Evolutionary conservation across 208 protist genomes (phyloP).

Genomic region (Porcisia hertigi): DNA sequence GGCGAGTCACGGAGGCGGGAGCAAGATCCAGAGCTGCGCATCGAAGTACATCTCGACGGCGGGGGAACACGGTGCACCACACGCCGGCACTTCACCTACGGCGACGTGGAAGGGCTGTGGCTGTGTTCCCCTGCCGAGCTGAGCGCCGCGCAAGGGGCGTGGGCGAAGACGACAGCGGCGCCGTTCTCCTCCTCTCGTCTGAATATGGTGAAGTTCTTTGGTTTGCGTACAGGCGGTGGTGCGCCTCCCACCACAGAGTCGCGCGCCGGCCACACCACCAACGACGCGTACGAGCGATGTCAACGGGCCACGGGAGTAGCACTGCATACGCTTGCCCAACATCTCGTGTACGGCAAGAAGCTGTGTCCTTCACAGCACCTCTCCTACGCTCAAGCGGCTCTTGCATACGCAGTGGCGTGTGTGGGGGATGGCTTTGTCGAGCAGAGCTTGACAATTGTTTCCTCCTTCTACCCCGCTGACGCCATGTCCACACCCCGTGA

Average conservation of each 20-base stretch:
- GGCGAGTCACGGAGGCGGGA: conserved; percentile 40
- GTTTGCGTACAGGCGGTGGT: background rate
- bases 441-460: background rate
- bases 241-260: background rate
- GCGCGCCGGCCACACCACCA: background rate
- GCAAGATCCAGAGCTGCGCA: conserved; percentile 61
- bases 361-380: conserved; percentile 47
- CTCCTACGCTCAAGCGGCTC: conserved; percentile 43
- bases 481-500: background rate
- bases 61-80: conserved; percentile 30
- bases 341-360: conserved; percentile 56
- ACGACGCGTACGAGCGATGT: conserved; percentile 6
- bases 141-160: conserved; percentile 9
- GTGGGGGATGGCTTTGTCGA: background rate
- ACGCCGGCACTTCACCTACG: conserved; percentile 38
- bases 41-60: conserved; percentile 23
- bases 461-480: background rate
- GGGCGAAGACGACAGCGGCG: conserved; percentile 3
- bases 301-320: conserved; percentile 26
- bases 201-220: conserved; percentile 21
- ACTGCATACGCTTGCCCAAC: conserved; percentile 37
- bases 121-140: conserved; percentile 10
- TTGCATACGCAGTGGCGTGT: background rate
- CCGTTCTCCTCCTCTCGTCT: conserved; percentile 4
- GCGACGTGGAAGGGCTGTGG: conserved; percentile 63